Evolutionary conservation across 2,329 filamentous ascomycete genomes (phyloP), one percentile per base, ranked within the genome.

Genomic region (Diaporthe citriasiana): DNA sequence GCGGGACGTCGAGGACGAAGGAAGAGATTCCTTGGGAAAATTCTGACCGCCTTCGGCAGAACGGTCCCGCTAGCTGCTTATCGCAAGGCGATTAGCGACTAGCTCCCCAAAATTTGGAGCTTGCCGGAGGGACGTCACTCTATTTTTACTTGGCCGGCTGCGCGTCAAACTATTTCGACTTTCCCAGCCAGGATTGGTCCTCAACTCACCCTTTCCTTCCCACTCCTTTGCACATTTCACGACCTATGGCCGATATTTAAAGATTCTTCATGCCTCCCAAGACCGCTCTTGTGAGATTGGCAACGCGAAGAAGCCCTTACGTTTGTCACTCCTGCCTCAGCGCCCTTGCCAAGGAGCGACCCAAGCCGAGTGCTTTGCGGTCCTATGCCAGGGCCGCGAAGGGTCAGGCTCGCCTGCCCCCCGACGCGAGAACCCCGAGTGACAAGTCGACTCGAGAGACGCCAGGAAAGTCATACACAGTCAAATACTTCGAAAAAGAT

Each of bases 1-100:
- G n/a, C 38, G 50, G 33, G 53, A 57, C 22, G 40, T 55, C 38
- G 51, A 59, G 47, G 30, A 56, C 25, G 27, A n/a, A 51, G 53
- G 27, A 70, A 40, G 57, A 56, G 42, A 65, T 70, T 53, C 51
- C 35, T 53, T 70, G 76, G 76, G 75, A 78, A 79, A 78, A 79
- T 79, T 79, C 78, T 73, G 78, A 78, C 77, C 79, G 76, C 77
- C 76, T 72, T 73, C 17, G 68, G 53, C 25, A 35, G 38, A 66
- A 70, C n/a, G 19, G 38, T 42, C 25, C 27, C 35, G 70, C 42
- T 63, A 71, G 45, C 75, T 19, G 35, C 57, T 73, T 51, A 30
- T 65, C 40, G 55, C 75, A 76, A 12, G 42, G 7, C 17, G 56
- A 71, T 71, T 27, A 42, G 25, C 15, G 33, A 25, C 19, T 6